Base-by-base conservation (phyloP, 805 yeast species). In the Candida montana region DNA sequence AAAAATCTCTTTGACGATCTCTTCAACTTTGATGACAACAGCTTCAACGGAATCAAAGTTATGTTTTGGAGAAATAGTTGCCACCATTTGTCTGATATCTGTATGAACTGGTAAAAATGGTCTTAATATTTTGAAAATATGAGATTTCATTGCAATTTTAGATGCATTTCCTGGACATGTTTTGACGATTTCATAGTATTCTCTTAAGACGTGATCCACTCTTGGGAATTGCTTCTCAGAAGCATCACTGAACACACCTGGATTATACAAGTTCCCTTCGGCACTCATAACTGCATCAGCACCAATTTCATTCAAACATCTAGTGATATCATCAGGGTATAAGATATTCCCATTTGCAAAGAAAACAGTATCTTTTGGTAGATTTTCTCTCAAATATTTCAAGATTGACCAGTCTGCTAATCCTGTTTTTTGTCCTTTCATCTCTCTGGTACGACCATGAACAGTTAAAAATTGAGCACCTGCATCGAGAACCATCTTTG, bases 241-340 rank as follows among this genome's bases (percentile, higher is more conserved):
- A 40, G 81, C 77, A 65, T 81, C 80, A 29, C 64, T 58, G 59
- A 93, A 91, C 1, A 90, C 79, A 7, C 95, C 97, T 1, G 99
- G 99, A 54, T 93, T 93, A 64, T 81, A 85, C 28, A 93, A 67
- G 56, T 89, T 89, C 1, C 96, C 96, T 62, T 93, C 99, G 1
- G 99, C 99, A 32, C 95, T 81, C 99, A 93, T 93, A 15, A 93
- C 93, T 0, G 89, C 96, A 63, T 93, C 97, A 49, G 93, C 84
- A 1, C 65, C 67, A 5, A 87, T 77, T 8, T 67, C 72, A 2
- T 69, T 71, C 33, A 78, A 58, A 59, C 96, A 84, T 46, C 93
- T 71, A 1, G 71, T 69, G 19, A 91, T 68, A 59, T 93, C 98
- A 33, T 81, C 84, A 0, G 95, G 86, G 55, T 93, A 93, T 35